Evolutionary conservation across 2,329 filamentous ascomycete genomes (phyloP).

Genomic region (Pyrenochaeta sp.): DNA sequence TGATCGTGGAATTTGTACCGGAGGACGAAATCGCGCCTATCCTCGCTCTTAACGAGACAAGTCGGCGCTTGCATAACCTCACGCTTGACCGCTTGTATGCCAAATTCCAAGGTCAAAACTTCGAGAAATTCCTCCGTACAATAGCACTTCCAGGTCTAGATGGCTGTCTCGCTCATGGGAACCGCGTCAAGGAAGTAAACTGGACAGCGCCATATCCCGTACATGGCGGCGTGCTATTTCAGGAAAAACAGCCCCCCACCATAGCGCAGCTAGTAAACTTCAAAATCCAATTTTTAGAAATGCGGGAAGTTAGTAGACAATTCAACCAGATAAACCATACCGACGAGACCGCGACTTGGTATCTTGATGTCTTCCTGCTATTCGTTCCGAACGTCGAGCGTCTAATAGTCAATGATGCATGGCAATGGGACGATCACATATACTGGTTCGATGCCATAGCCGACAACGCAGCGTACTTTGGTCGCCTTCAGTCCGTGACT

Average conservation of each 20-base stretch:
- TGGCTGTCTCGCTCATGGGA: background rate
- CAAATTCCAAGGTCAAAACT: slow-evolving; percentile 3
- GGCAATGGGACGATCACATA: slow-evolving; percentile 14
- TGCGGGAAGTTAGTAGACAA: no score
- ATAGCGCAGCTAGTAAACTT: background rate
- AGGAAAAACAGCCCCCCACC: background rate
- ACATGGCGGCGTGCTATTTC: no score
- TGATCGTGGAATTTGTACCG: slow-evolving; percentile 7
- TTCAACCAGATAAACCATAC: background rate
- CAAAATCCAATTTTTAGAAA: background rate
- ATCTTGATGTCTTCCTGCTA: slow-evolving; percentile 19
- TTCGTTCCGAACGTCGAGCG: slow-evolving; percentile 12
- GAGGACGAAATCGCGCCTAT: slow-evolving; percentile 6
- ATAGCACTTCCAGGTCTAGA: slow-evolving; percentile 3
- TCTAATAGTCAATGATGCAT: slow-evolving; percentile 6
- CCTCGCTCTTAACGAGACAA: slow-evolving; percentile 8
- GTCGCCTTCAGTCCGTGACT: slow-evolving; percentile 6
- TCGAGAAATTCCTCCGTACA: slow-evolving; percentile 14
- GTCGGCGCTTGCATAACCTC: slow-evolving; percentile 9
- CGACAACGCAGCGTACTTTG: slow-evolving; percentile 7
- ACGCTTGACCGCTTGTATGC: slow-evolving; percentile 9
- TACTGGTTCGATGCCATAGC: slow-evolving; percentile 14
- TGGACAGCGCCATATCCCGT: slow-evolving; percentile 3
- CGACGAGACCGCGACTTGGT: slow-evolving; percentile 7
- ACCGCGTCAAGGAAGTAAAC: slow-evolving; percentile 7